phyloP scores from a whole-genome alignment of 768 basidiomycete species.

The Krasilnikovozyma curviuscula region DNA sequence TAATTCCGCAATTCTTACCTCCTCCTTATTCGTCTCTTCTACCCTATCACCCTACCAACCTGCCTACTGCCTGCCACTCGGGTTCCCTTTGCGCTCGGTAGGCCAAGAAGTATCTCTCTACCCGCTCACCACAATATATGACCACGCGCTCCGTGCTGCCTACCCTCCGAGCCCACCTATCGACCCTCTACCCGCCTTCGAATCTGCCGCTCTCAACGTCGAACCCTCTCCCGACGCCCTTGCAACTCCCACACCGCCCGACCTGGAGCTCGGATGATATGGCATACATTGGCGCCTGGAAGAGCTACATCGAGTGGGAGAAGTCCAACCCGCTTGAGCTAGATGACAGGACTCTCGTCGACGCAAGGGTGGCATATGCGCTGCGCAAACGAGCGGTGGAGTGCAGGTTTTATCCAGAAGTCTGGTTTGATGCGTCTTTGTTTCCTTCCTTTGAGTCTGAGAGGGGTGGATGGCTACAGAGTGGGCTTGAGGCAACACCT shows the following conservation, averaged over 20 bases:
- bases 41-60: neutral
- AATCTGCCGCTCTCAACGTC: slow-evolving; percentile 29
- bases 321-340: slow-evolving; percentile 83
- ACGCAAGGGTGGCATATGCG: slow-evolving; percentile 54
- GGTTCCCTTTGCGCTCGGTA: too few relatives aligned
- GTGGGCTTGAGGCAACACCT: neutral
- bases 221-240: slow-evolving; percentile 13
- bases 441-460: neutral
- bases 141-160: slow-evolving; percentile 77
- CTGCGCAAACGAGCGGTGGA: slow-evolving; percentile 78
- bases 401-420: slow-evolving; percentile 86
- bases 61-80: neutral
- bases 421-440: slow-evolving; percentile 41
- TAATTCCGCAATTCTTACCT: neutral
- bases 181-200: slow-evolving; percentile 40
- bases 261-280: slow-evolving; percentile 55
- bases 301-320: slow-evolving; percentile 84
- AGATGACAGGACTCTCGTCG: slow-evolving; percentile 50
- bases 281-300: slow-evolving; percentile 66
- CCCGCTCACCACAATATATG: slow-evolving; percentile 84
- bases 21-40: neutral
- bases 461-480: too few relatives aligned
- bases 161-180: slow-evolving; percentile 46
- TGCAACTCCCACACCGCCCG: slow-evolving; percentile 50
- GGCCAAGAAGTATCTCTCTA: slow-evolving; percentile 90